Evolutionary conservation across 441 rosid species (phyloP).

Genomic region (Codiaeum variegatum): DNA sequence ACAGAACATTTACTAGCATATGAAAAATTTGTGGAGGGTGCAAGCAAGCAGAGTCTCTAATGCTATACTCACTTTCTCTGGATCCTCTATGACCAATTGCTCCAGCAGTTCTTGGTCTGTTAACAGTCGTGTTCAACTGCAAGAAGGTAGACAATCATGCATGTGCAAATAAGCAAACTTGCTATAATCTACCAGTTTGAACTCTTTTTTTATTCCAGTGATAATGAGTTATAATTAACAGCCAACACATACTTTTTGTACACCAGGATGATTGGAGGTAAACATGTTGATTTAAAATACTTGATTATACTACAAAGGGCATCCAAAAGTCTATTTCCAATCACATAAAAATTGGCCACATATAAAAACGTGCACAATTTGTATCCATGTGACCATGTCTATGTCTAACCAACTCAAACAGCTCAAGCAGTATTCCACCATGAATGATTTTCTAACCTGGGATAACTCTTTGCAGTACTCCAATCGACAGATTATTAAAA

Average conservation of each 20-base stretch:
- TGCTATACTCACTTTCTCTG: constrained; percentile 61
- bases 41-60: neutral
- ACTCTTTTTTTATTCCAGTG: neutral
- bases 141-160: constrained; percentile 17
- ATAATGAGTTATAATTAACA: neutral
- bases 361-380: too few relatives aligned
- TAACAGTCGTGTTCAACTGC: constrained; percentile 65
- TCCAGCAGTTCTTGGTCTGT: constrained; percentile 49
- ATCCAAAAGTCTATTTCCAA: too few relatives aligned
- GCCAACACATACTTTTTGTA: neutral
- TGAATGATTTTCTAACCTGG: neutral
- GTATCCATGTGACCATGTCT: too few relatives aligned
- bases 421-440: neutral
- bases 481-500: too few relatives aligned
- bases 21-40: too few relatives aligned
- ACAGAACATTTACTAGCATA: neutral
- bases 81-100: constrained; percentile 57
- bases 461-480: neutral
- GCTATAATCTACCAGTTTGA: neutral
- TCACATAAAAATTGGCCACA: too few relatives aligned
- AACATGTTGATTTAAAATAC: neutral
- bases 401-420: neutral
- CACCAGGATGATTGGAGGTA: neutral
- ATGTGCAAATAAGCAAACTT: neutral
- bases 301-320: neutral